Evolutionary conservation across 1,139 yeast genomes (phyloP).

Genomic region (Pichia sp.): DNA sequence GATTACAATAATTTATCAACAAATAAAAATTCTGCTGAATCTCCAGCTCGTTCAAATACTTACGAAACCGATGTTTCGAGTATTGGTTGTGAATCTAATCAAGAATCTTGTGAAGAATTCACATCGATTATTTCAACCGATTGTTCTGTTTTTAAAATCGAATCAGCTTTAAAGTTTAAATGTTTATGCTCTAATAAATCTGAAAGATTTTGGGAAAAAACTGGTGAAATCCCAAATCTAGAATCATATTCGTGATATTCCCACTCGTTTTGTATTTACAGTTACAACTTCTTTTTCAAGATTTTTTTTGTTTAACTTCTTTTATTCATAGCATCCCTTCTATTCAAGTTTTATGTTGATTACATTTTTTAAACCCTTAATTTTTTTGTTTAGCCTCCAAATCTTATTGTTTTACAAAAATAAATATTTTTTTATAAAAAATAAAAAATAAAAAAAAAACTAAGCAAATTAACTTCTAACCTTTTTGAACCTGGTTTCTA

Average conservation of each 20-base stretch:
- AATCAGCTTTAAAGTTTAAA: constrained; percentile 6
- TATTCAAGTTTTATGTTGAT: no score
- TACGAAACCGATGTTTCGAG: neutral
- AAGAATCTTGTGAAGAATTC: neutral
- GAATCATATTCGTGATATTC: no score
- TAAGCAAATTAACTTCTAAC: neutral
- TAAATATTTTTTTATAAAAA: neutral
- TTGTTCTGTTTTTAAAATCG: neutral
- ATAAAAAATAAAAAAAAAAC: no score
- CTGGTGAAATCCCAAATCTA: constrained; percentile 4
- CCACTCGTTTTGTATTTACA: neutral
- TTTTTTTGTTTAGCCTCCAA: no score
- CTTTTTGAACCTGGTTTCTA: constrained; percentile 14
- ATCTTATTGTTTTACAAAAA: no score
- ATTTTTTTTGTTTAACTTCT: no score
- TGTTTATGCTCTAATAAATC: constrained; percentile 4
- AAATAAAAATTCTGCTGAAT: neutral
- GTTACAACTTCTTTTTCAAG: neutral
- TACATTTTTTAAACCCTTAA: no score
- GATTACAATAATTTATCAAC: neutral
- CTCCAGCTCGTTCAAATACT: neutral
- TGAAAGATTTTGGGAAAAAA: constrained; percentile 6
- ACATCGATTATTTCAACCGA: constrained; percentile 7
- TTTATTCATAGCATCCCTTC: no score
- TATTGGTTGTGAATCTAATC: neutral